phyloP scores from a whole-genome alignment of 1,284 basidiomycete species.

The Naganishia albida region DNA sequence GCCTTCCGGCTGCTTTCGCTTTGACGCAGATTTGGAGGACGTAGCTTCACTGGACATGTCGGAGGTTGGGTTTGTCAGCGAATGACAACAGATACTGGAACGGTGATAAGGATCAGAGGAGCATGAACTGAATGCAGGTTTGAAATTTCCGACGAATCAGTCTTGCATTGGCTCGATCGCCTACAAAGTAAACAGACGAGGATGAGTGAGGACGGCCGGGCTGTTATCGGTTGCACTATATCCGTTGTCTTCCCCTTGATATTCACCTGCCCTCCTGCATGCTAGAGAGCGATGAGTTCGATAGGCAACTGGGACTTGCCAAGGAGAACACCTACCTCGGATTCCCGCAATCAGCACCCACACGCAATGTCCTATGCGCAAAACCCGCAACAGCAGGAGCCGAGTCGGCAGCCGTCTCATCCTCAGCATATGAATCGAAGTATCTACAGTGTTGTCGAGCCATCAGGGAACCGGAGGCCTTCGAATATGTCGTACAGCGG shows the following conservation, averaged over 20 bases:
- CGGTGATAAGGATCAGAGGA: background rate
- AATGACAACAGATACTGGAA: too few species aligned
- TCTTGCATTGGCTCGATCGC: background rate
- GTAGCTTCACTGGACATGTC: slow-evolving; percentile 11
- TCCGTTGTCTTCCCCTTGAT: too few species aligned
- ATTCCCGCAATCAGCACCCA: slow-evolving; percentile 17
- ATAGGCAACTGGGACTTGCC: slow-evolving; percentile 16
- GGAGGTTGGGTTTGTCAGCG: too few species aligned
- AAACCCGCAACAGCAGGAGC: slow-evolving; percentile 14
- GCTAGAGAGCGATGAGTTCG: slow-evolving; percentile 1
- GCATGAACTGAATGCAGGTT: background rate
- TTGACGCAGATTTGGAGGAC: background rate
- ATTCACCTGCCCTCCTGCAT: background rate
- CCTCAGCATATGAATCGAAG: slow-evolving; percentile 5
- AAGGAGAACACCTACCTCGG: slow-evolving; percentile 5
- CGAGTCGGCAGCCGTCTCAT: slow-evolving; percentile 2
- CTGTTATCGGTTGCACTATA: too few species aligned
- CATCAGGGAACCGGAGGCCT: background rate
- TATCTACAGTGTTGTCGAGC: slow-evolving; percentile 5
- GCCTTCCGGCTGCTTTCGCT: slow-evolving; percentile 22
- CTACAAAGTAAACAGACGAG: slow-evolving; percentile 24
- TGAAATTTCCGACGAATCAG: slow-evolving; percentile 15
- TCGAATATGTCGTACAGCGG: slow-evolving; percentile 4
- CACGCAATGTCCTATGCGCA: slow-evolving; percentile 4
- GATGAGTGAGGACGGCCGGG: background rate